These are phyloP conservation scores for Vigna unguiculata DNA, from an alignment of 306 rosid species.

Conservation along the genomic window DNA sequence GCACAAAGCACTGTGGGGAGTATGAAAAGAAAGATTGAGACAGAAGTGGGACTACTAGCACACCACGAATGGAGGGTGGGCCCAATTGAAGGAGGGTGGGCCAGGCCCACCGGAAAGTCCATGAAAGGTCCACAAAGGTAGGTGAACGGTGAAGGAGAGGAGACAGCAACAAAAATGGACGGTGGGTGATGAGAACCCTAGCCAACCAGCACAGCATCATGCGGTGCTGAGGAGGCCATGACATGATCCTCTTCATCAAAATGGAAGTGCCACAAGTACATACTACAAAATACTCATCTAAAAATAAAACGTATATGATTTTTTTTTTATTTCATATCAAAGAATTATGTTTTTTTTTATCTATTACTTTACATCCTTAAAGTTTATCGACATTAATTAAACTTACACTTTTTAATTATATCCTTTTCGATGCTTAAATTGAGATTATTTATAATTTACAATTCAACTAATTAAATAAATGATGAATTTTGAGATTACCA, in stretches of 20 bases:
- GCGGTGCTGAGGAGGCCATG: constrained; percentile 42
- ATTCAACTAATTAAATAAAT: too few relatives aligned
- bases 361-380: too few relatives aligned
- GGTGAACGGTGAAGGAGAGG: constrained; percentile 18
- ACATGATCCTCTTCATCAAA: constrained; percentile 36
- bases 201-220: constrained; percentile 51
- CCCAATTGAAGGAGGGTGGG: constrained; percentile 39
- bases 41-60: constrained; percentile 29
- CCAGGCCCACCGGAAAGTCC: constrained; percentile 40
- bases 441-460: too few relatives aligned
- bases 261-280: constrained; percentile 18
- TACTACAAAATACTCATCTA: too few relatives aligned
- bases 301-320: too few relatives aligned
- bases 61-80: constrained; percentile 14
- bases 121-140: constrained; percentile 34
- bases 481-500: too few relatives aligned
- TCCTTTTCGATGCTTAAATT: too few relatives aligned
- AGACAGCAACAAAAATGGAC: constrained; percentile 42
- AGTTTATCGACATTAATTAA: too few relatives aligned
- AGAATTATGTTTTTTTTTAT: too few relatives aligned
- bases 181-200: constrained; percentile 49
- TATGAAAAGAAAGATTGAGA: constrained; percentile 26
- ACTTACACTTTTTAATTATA: too few relatives aligned
- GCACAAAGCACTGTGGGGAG: constrained; percentile 7
- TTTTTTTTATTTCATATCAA: too few relatives aligned